Evolutionary conservation across 202 grass and related monocot genomes (phyloP), one percentile per base, ranked within the genome.

Genomic region (Elaeis oleifera): DNA sequence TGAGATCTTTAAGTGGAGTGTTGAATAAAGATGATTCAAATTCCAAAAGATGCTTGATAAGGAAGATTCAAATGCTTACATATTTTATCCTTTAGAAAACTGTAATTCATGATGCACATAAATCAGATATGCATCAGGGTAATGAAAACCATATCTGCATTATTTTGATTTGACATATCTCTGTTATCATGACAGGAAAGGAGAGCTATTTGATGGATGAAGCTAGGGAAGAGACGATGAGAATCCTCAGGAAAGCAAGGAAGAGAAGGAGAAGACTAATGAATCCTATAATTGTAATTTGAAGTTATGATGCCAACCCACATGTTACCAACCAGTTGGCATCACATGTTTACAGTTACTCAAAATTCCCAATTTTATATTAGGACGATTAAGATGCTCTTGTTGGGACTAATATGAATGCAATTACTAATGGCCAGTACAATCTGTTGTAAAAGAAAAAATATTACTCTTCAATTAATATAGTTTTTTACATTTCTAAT

Each of bases 191-290:
- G 24, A 53, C 14, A 67, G 65, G 54, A 31, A 70, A 23, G 60
- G 66, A 73, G 61, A 59, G 22, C 39, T 51, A 54, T 24, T 53
- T 64, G 71, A 79, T 27, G 76, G 64, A 70, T 65, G 65, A 79
- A 63, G 79, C 74, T 25, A 65, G 56, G 16, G 68, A 81, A 69
- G 91, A 90, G 53, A 79, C 78, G 52, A 50, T 79, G 68, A 50
- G 78, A 76, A 90, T 96, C 55, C 64, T 90, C 39, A 78, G 71
- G 64, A 69, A 83, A 70, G 90, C 86, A 27, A 78, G 90, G 58
- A 90, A 88, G 73, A 82, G 86, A 63, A 80, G 61, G 68, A 84
- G 87, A 63, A 78, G 78, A 79, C 81, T 84, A 51, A 83, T 64
- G 75, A 65, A 69, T 64, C 25, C 49, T 23, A 22, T 60, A 16